phyloP scores from a whole-genome alignment of 163 green algal species.

The Chlamydomonas reinhardtii region DNA sequence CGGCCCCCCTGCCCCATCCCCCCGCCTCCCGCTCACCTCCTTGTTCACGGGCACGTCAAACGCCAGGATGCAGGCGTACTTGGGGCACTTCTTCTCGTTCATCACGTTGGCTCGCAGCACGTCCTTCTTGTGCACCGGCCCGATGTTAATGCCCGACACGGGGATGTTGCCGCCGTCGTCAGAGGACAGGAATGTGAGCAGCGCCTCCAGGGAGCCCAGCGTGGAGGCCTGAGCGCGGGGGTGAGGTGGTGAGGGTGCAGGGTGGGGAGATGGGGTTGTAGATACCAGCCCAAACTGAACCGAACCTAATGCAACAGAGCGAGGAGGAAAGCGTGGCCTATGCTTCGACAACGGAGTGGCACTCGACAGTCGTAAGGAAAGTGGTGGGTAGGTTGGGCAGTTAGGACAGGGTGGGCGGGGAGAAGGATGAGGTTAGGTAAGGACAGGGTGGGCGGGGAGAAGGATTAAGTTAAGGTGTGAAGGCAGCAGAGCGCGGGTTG shows the following conservation, averaged over 20 bases:
- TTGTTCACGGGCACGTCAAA: slow-evolving; percentile 97
- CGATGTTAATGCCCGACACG: slow-evolving; percentile 93
- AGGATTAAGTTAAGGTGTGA: too few relatives aligned
- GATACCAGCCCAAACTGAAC: too few relatives aligned
- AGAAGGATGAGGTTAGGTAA: too few relatives aligned
- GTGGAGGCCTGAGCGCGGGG: slow-evolving; percentile 83
- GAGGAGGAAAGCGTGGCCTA: too few relatives aligned
- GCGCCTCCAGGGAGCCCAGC: slow-evolving; percentile 96
- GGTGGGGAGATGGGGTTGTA: too few relatives aligned
- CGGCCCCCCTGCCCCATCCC: neutral
- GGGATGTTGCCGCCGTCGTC: slow-evolving; percentile 63
- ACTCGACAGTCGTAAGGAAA: too few relatives aligned
- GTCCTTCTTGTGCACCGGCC: slow-evolving; percentile 96
- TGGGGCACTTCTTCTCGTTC: slow-evolving; percentile 90
- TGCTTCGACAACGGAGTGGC: too few relatives aligned
- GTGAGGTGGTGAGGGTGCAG: neutral
- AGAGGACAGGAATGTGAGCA: slow-evolving; percentile 90
- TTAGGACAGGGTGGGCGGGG: too few relatives aligned
- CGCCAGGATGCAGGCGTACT: slow-evolving; percentile 95
- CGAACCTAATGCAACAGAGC: too few relatives aligned
- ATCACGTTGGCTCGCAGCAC: slow-evolving; percentile 98
- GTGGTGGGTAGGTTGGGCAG: too few relatives aligned
- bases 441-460: too few relatives aligned
- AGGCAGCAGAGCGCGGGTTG: too few relatives aligned
- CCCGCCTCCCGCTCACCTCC: slow-evolving; percentile 68